Evolutionary conservation across 1,284 basidiomycete species (phyloP), one percentile per base, ranked within the genome.

Genomic region (Tetrapyrgos nigripes): DNA sequence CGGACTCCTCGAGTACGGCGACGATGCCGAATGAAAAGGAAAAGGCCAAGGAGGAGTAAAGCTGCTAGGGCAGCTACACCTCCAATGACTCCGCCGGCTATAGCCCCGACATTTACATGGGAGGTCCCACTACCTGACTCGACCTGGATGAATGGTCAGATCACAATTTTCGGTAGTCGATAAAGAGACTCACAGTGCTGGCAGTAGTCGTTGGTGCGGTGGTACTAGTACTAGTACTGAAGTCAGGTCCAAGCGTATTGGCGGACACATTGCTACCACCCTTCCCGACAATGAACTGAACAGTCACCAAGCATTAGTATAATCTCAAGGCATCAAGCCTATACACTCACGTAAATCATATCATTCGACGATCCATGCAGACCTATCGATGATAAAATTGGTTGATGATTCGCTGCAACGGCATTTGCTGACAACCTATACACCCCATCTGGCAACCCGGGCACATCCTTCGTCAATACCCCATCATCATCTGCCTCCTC

Each of bases 341-440:
- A 26, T 9, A 29, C 19, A 35, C 53, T 14, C 35, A 55, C 53
- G 23, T 48, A 55, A 19, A 55, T 24, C 26, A 37, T 44, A 48
- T 55, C 53, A 55, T 55, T 35, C 17, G 45, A 40, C 4, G 52
- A 23, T n/a, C 40, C 52, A n/a, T 31, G 52, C n/a, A 11, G 35
- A 26, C 17, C 3, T 6, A 11, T 17, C 17, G 44, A 11, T 14
- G 33, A 4, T 5, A 29, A 23, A 2, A 55, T 3, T 3, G 53
- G 53, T n/a, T 28, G n/a, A 29, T 55, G 53, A 48, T 55, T 55
- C 23, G 43, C 53, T 31, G 53, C 28, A 44, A 47, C 21, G 6
- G 27, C 27, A 6, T 21, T 35, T 3, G 53, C 46, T n/a, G 53
- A 55, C 19, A 55, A 24, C 23, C 53, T 28, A 24, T 55, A 55